These are phyloP conservation scores for Leccinum subtestaceum DNA, from an alignment of 768 basidiomycete genomes.

Conservation along the genomic window DNA sequence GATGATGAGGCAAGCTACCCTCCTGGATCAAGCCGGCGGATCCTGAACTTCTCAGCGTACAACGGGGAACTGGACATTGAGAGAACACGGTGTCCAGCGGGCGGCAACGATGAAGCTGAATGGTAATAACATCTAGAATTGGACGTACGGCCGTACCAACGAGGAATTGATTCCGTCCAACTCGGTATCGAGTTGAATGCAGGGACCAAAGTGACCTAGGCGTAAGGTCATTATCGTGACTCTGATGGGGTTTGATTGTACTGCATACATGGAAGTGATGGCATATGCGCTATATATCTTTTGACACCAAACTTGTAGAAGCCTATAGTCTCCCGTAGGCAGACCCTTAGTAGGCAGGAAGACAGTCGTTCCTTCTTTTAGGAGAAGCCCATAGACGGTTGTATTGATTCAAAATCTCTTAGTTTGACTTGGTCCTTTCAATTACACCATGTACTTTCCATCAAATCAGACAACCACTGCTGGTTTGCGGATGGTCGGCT, in stretches of 20 bases:
- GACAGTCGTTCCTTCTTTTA: too few species aligned
- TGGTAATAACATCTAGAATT: slow-evolving; percentile 33
- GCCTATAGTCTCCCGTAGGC: too few species aligned
- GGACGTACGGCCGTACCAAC: slow-evolving; percentile 39
- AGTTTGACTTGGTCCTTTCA: too few species aligned
- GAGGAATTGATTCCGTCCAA: slow-evolving; percentile 41
- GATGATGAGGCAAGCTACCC: slow-evolving; percentile 68
- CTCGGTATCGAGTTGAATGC: slow-evolving; percentile 44
- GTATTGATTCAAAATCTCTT: too few species aligned
- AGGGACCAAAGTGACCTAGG: slow-evolving; percentile 35
- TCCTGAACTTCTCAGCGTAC: slow-evolving; percentile 42
- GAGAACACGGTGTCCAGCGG: slow-evolving; percentile 42
- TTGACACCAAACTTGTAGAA: too few species aligned
- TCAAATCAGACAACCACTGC: too few species aligned
- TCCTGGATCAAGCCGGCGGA: slow-evolving; percentile 47
- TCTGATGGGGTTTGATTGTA: background rate
- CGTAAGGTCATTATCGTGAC: slow-evolving; percentile 4
- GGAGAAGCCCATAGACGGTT: too few species aligned
- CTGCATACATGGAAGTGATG: background rate
- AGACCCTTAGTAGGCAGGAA: too few species aligned
- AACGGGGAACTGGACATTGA: slow-evolving; percentile 37
- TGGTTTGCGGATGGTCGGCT: too few species aligned
- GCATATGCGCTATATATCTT: too few species aligned
- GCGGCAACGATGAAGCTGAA: slow-evolving; percentile 42
- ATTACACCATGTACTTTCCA: too few species aligned